phyloP scores from a whole-genome alignment of 371 early-diverging fungal species.

The Actinomucor elegans region DNA sequence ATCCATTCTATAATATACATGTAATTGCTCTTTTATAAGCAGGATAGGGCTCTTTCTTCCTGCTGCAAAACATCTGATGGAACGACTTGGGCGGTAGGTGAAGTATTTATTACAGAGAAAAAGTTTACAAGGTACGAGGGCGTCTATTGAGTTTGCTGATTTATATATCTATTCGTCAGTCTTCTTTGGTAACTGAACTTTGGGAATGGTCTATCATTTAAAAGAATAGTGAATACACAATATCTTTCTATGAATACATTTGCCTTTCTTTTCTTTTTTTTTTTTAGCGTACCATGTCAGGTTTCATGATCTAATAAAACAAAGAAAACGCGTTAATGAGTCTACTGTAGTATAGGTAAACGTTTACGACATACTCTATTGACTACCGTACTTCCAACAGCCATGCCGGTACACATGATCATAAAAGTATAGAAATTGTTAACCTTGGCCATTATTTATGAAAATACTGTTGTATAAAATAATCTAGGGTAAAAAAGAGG shows the following conservation, averaged over 20 bases:
- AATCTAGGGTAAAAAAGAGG: not conserved
- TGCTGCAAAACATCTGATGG: no score
- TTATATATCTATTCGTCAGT: no score
- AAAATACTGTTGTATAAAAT: not conserved
- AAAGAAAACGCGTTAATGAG: not conserved
- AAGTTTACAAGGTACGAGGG: no score
- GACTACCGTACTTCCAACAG: slow-evolving; percentile 43
- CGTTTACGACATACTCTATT: slow-evolving; percentile 31
- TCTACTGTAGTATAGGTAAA: not conserved
- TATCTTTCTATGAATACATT: not conserved
- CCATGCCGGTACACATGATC: slow-evolving; percentile 46
- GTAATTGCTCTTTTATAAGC: no score
- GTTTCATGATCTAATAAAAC: slow-evolving; percentile 33
- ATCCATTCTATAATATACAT: no score
- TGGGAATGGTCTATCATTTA: slow-evolving; percentile 14
- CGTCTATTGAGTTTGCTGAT: no score
- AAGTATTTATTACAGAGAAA: no score
- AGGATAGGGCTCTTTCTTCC: no score
- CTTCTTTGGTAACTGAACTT: slow-evolving; percentile 11
- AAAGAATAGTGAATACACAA: not conserved
- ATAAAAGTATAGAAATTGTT: slow-evolving; percentile 45
- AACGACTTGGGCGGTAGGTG: no score
- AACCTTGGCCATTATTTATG: slow-evolving; percentile 34
- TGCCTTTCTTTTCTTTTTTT: not conserved
- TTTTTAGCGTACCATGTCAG: slow-evolving; percentile 31